Evolutionary conservation across 176 grass and related monocot species (phyloP).

Genomic region (Cenchrus purpureus): DNA sequence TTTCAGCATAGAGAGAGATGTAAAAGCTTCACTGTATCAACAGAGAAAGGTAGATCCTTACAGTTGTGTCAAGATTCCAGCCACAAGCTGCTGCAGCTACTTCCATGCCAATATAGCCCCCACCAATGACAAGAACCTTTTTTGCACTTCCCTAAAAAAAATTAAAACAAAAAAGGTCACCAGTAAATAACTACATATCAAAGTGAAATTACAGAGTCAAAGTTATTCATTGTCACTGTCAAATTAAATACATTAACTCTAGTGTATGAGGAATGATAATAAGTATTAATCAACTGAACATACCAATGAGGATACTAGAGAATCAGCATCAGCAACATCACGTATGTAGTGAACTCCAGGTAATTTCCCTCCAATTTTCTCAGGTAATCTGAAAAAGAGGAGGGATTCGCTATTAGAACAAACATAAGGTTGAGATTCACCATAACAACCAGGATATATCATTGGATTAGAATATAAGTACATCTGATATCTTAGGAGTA

Average conservation of each 20-base stretch:
- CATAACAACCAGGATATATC: neutral
- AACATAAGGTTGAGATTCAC: slow-evolving; percentile 16
- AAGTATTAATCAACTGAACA: slow-evolving; percentile 12
- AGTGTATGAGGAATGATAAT: neutral
- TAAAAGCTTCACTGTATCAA: slow-evolving; percentile 25
- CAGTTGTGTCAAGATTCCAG: slow-evolving; percentile 95
- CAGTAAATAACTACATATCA: neutral
- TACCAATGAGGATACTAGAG: slow-evolving; percentile 95
- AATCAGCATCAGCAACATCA: slow-evolving; percentile 88
- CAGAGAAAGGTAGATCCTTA: slow-evolving; percentile 46
- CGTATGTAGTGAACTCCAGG: slow-evolving; percentile 91
- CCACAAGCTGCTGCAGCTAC: slow-evolving; percentile 82
- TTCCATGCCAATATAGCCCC: slow-evolving; percentile 99
- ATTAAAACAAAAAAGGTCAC: slow-evolving; percentile 17
- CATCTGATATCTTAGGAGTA: neutral
- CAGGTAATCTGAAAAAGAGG: slow-evolving; percentile 70
- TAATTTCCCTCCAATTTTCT: slow-evolving; percentile 81
- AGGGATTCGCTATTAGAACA: neutral
- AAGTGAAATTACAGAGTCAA: slow-evolving; percentile 3
- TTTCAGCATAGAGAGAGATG: slow-evolving; percentile 4
- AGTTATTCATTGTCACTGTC: neutral
- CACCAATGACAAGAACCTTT: slow-evolving; percentile 85
- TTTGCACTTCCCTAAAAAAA: slow-evolving; percentile 72
- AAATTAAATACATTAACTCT: slow-evolving; percentile 12
- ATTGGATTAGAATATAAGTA: slow-evolving; percentile 1